phyloP scores from a whole-genome alignment of 495 filamentous ascomycete species.

The Terfezia boudieri region DNA sequence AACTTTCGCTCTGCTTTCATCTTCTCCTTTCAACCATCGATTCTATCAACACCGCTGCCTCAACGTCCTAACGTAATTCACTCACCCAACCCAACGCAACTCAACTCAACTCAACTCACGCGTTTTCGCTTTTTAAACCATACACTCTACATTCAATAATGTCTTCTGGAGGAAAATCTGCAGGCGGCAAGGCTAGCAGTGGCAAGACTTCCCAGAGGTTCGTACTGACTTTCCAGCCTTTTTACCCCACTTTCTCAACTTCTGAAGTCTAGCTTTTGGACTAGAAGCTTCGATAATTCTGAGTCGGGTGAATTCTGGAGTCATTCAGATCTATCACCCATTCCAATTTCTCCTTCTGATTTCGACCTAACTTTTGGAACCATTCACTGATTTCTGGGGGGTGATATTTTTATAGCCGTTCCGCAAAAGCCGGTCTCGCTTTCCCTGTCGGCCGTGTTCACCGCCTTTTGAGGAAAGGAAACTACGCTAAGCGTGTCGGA shows the following conservation, averaged over 20 bases:
- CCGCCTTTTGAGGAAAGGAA: conserved; percentile 97
- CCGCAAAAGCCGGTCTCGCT: conserved; percentile 95
- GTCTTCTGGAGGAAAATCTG: conserved; percentile 18
- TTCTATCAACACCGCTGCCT: conserved; percentile 11
- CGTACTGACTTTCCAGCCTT: conserved; percentile 13
- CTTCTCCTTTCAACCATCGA: conserved; percentile 22
- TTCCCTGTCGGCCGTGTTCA: conserved; percentile 99
- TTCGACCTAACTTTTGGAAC: conserved; percentile 4
- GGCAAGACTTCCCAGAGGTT: conserved; percentile 20
- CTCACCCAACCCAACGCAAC: neutral
- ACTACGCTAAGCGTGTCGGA: conserved; percentile 99
- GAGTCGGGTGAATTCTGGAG: conserved; percentile 6
- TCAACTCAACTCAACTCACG: conserved; percentile 2
- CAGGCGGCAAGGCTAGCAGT: conserved; percentile 18
- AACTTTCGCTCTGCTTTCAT: conserved; percentile 14
- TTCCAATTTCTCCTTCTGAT: conserved; percentile 4
- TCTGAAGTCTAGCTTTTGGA: conserved; percentile 22
- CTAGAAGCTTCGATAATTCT: conserved; percentile 2
- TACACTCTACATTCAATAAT: conserved; percentile 15
- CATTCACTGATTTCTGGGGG: conserved; percentile 23
- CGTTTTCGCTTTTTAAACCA: conserved; percentile 11
- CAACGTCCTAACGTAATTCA: neutral
- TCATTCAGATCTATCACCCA: conserved; percentile 13
- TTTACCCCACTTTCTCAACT: conserved; percentile 11
- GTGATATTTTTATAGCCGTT: too few relatives aligned